phyloP scores from a whole-genome alignment of 164 flowering plant genomes.

The Annona cherimola region DNA sequence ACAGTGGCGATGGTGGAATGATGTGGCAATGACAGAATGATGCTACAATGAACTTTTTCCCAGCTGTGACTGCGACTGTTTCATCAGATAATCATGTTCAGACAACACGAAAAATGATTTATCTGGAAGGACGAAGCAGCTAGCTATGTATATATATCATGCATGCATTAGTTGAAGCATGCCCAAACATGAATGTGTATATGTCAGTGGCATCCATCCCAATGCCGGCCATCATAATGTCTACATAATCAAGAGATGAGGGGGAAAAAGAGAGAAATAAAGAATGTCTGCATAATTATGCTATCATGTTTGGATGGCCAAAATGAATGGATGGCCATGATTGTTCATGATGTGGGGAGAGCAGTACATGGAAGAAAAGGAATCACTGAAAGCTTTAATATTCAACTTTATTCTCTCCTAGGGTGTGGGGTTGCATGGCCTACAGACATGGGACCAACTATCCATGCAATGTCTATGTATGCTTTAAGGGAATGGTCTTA shows the following conservation, averaged over 20 bases:
- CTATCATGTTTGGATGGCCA: conserved; percentile 40
- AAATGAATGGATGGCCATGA: conserved; percentile 25
- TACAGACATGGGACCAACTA: conserved; percentile 47
- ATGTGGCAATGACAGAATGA: too few relatives aligned
- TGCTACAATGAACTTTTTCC: too few relatives aligned
- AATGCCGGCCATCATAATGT: neutral
- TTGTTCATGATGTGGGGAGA: neutral
- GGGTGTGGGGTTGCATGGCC: conserved; percentile 22
- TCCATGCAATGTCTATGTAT: conserved; percentile 23
- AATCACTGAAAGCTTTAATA: conserved; percentile 26
- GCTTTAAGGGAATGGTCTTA: conserved; percentile 63
- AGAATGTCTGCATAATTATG: conserved; percentile 46
- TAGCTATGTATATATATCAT: neutral
- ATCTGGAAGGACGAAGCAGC: too few relatives aligned
- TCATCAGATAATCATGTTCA: too few relatives aligned
- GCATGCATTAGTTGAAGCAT: neutral
- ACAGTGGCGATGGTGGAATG: too few relatives aligned
- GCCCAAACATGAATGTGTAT: neutral
- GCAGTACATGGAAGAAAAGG: conserved; percentile 28
- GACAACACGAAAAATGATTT: too few relatives aligned
- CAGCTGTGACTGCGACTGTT: too few relatives aligned
- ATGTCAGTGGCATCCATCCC: conserved; percentile 1
- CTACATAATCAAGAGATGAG: neutral
- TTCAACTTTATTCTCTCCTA: conserved; percentile 38
- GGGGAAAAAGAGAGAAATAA: conserved; percentile 15